Base-by-base conservation (phyloP, 2,329 filamentous ascomycete genomes). In the Penicillium sp. region DNA sequence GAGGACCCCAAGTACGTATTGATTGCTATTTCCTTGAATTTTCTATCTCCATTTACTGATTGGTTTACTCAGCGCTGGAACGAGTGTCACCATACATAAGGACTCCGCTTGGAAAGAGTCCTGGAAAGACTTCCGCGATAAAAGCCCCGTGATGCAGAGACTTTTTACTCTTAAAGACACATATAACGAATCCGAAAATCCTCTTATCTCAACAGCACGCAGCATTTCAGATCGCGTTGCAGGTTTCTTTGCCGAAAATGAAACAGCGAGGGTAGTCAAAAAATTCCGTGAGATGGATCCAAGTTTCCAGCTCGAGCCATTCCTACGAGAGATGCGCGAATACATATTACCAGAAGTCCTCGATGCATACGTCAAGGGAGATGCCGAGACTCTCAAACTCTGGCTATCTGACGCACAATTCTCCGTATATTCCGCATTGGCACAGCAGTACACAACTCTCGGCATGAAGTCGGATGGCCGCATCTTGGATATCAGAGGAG, bases 381-480 rank as follows among this genome's bases (percentile, higher is more conserved):
- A 99, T 65, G 82, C 88, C 11, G 90, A 93, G 71, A 93, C 90
- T 0, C 80, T 99, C 54, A 96, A 94, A 76, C 82, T 95, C 35
- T 99, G 94, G 94, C 85, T 99, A 12, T 96, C 91, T 0, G 94
- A 94, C 33, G 93, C 94, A 1, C 94, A 99, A 72, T 99, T 89
- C 78, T 91, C 90, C 2, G 94, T 99, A 49, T 99, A 99, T 72
- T 90, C 93, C 66, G 94, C 94, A n/a, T 79, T 99, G 56, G 92
- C 93, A 62, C 91, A 96, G 76, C 94, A 99, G 76, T 97, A 97
- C 74, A 91, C 92, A 23, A 89, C 90, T 55, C 90, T 90, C 3
- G 94, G 94, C 51, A 85, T 99, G 68, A 94, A 95, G 73, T 96
- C 91, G 0, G 94, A 97, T 68, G 94, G 94, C 47, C 88, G 90